These are phyloP conservation scores for Lactuca saligna DNA, from an alignment of 129 eudicot genomes.

Conservation along the genomic window DNA sequence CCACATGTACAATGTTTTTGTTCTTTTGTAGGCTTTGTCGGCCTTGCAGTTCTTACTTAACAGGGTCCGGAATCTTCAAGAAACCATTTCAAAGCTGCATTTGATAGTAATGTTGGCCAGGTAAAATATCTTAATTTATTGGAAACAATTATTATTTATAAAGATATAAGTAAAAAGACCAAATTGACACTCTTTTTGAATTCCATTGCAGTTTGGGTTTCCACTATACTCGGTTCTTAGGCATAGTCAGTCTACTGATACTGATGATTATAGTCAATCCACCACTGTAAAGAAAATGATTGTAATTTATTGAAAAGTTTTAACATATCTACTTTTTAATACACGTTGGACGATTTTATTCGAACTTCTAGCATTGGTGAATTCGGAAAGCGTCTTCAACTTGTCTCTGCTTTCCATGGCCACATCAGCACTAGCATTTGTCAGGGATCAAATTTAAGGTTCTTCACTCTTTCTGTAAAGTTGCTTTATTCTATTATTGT, in stretches of 20 bases:
- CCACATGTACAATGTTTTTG: too few species aligned
- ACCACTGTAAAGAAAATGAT: slow-evolving; percentile 65
- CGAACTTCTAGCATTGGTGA: slow-evolving; percentile 88
- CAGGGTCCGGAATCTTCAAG: slow-evolving; percentile 42
- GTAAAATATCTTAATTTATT: too few species aligned
- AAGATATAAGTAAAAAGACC: neutral
- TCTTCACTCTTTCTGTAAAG: neutral
- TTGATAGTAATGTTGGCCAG: too few species aligned
- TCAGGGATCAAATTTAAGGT: slow-evolving; percentile 55
- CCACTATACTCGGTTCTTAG: slow-evolving; percentile 77
- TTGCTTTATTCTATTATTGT: too few species aligned
- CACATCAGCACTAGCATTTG: slow-evolving; percentile 50
- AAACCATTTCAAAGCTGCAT: slow-evolving; percentile 59
- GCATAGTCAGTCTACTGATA: slow-evolving; percentile 38
- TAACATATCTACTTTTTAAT: slow-evolving; percentile 16
- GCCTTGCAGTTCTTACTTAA: too few species aligned
- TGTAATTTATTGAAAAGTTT: slow-evolving; percentile 16
- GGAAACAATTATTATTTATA: too few species aligned
- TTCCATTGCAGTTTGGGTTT: slow-evolving; percentile 76
- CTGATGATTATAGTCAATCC: slow-evolving; percentile 41
- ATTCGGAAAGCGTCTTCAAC: slow-evolving; percentile 78
- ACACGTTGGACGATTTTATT: slow-evolving; percentile 82
- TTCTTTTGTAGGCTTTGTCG: too few species aligned
- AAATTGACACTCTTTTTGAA: neutral
- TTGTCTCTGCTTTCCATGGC: slow-evolving; percentile 80